These are phyloP conservation scores for Henckelia pumila DNA, from an alignment of 257 asterid species.

Conservation along the genomic window DNA sequence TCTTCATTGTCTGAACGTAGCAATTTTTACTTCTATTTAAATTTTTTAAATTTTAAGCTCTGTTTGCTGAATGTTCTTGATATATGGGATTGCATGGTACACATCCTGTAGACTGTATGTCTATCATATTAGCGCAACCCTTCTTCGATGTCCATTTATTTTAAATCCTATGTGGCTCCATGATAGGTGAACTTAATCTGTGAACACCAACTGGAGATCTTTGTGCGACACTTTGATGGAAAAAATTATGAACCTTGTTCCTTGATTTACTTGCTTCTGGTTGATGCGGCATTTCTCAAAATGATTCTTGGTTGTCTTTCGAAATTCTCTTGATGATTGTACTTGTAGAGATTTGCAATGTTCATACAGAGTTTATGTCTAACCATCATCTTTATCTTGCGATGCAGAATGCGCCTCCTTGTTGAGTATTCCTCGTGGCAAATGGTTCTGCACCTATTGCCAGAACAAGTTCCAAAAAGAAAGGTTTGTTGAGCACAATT, in stretches of 20 bases:
- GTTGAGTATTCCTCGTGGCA: slow-evolving; percentile 72
- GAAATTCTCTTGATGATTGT: not conserved
- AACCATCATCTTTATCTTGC: slow-evolving; percentile 24
- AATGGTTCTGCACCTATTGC: slow-evolving; percentile 97
- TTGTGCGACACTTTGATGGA: not conserved
- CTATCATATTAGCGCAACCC: not conserved
- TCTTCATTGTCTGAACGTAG: not conserved
- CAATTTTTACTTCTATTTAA: not conserved
- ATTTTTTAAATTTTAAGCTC: not conserved
- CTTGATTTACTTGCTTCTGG: not conserved
- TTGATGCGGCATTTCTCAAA: not conserved
- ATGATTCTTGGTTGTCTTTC: slow-evolving; percentile 6
- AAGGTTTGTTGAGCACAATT: slow-evolving; percentile 65
- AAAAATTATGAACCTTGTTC: not conserved
- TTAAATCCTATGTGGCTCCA: not conserved
- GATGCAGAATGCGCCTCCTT: slow-evolving; percentile 90
- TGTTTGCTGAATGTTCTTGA: not conserved
- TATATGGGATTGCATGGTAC: not conserved
- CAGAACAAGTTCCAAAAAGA: slow-evolving; percentile 85
- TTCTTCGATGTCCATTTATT: not conserved
- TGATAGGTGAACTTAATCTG: not conserved
- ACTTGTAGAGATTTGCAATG: slow-evolving; percentile 11
- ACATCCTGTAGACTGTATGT: not conserved
- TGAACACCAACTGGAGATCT: not conserved
- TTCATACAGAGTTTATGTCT: slow-evolving; percentile 15